phyloP scores from a whole-genome alignment of 2,329 filamentous ascomycete species.

The Phialophora chinensis region DNA sequence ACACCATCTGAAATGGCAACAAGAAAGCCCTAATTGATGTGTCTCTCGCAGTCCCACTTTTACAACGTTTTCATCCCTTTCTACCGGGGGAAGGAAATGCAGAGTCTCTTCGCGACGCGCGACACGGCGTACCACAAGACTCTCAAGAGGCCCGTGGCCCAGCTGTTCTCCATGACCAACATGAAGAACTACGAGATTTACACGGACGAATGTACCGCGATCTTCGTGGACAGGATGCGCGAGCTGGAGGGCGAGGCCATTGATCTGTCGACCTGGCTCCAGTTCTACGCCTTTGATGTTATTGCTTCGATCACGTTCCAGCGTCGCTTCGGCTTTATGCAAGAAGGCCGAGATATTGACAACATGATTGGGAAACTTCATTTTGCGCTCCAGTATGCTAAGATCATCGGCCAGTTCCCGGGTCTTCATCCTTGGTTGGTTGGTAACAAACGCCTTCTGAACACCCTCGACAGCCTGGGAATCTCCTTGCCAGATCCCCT shows the following conservation, averaged over 20 bases:
- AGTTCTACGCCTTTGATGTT: slow-evolving; percentile 46
- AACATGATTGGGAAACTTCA: slow-evolving; percentile 33
- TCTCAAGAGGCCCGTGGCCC: slow-evolving; percentile 48
- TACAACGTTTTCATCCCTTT: slow-evolving; percentile 14
- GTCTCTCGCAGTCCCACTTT: slow-evolving; percentile 18
- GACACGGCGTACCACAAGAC: slow-evolving; percentile 15
- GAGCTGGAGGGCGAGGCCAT: slow-evolving; percentile 13
- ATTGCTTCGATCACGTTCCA: slow-evolving; percentile 44
- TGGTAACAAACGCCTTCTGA: slow-evolving; percentile 6
- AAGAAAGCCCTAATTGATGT: not conserved
- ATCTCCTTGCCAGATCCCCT: not conserved
- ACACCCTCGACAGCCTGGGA: not conserved
- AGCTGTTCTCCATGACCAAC: slow-evolving; percentile 55
- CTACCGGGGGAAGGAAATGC: slow-evolving; percentile 17
- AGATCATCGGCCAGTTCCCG: slow-evolving; percentile 7
- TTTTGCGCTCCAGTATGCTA: not conserved
- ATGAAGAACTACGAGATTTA: slow-evolving; percentile 56
- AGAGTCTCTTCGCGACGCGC: slow-evolving; percentile 24
- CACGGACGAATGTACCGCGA: slow-evolving; percentile 45
- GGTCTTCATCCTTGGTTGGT: slow-evolving; percentile 3
- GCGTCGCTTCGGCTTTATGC: slow-evolving; percentile 43
- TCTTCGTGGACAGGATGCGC: slow-evolving; percentile 19
- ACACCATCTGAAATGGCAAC: not conserved
- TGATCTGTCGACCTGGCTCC: slow-evolving; percentile 49
- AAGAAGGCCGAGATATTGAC: slow-evolving; percentile 42